Evolutionary conservation across 1,284 basidiomycete species (phyloP).

Genomic region (Pseudozyma sp.): DNA sequence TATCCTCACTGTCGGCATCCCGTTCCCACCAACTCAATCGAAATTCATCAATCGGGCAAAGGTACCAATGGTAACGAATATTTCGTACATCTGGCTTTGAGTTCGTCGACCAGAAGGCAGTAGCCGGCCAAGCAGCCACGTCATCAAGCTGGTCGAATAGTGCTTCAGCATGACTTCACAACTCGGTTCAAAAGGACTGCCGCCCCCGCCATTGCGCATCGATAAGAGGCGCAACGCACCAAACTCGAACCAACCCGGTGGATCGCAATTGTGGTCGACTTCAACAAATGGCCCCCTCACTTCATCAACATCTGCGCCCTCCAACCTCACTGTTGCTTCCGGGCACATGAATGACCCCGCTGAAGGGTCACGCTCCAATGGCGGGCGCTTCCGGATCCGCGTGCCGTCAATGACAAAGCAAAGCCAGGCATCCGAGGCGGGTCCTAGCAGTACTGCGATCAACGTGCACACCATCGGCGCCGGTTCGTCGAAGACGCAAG

Average conservation of each 20-base stretch:
- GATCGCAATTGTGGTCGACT: slow-evolving; percentile 3
- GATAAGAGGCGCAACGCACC: slow-evolving; percentile 12
- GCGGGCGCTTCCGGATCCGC: slow-evolving; percentile 33
- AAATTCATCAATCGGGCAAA: not conserved
- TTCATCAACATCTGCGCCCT: not conserved
- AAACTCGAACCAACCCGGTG: not conserved
- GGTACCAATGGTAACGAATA: not conserved
- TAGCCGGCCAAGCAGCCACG: too few relatives aligned
- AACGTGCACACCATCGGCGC: too few relatives aligned
- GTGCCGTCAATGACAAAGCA: slow-evolving; percentile 25
- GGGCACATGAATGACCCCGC: not conserved
- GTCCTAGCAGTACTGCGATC: not conserved
- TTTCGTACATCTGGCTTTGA: too few relatives aligned
- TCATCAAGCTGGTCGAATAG: too few relatives aligned
- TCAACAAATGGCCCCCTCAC: not conserved
- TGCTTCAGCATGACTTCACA: slow-evolving; percentile 9
- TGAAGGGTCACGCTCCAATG: slow-evolving; percentile 8
- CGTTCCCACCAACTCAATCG: not conserved
- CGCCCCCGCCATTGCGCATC: slow-evolving; percentile 32
- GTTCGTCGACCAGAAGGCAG: too few relatives aligned
- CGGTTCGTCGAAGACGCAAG: too few relatives aligned
- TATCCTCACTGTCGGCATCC: too few relatives aligned
- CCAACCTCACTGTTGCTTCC: slow-evolving; percentile 1
- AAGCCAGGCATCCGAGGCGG: slow-evolving; percentile 2
- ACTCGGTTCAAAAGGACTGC: slow-evolving; percentile 21